Conservation (phyloP, 2,329 filamentous ascomycete species). For the Xylaria sp. region DNA sequence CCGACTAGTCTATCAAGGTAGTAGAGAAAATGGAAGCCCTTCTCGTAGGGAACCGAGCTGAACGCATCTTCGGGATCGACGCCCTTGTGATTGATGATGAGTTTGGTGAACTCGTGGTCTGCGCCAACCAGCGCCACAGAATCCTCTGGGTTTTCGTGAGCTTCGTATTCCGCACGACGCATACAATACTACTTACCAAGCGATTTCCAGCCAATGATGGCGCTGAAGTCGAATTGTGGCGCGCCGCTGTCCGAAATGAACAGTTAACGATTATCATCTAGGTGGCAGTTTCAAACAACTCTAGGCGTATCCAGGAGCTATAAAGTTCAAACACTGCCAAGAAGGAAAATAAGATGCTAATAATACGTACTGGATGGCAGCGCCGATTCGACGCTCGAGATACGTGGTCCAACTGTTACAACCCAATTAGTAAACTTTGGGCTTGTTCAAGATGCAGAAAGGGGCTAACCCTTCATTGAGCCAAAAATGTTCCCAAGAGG, state of each 20-base stretch:
- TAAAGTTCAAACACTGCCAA: slow-evolving; percentile 5
- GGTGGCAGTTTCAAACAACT: not conserved
- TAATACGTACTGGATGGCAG: slow-evolving; percentile 69
- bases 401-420: slow-evolving; percentile 81
- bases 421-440: slow-evolving; percentile 12
- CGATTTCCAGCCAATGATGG: slow-evolving; percentile 95
- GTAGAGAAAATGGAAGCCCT: slow-evolving; percentile 94
- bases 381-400: slow-evolving; percentile 85
- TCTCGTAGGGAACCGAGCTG: slow-evolving; percentile 92
- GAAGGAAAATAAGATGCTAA: not conserved
- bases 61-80: slow-evolving; percentile 97
- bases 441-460: not conserved
- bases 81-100: slow-evolving; percentile 86
- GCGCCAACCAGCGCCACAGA: slow-evolving; percentile 80
- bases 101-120: slow-evolving; percentile 92
- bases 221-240: slow-evolving; percentile 88
- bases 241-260: slow-evolving; percentile 63
- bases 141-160: slow-evolving; percentile 65
- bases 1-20: slow-evolving; percentile 88
- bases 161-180: not conserved
- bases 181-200: slow-evolving; percentile 61
- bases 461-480: slow-evolving; percentile 73
- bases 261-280: slow-evolving; percentile 18
- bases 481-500: slow-evolving; percentile 85
- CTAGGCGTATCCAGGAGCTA: not conserved